These are phyloP conservation scores for Blastocystis hominis DNA, from an alignment of 352 stramenopile genomes.

Conservation along the genomic window DNA sequence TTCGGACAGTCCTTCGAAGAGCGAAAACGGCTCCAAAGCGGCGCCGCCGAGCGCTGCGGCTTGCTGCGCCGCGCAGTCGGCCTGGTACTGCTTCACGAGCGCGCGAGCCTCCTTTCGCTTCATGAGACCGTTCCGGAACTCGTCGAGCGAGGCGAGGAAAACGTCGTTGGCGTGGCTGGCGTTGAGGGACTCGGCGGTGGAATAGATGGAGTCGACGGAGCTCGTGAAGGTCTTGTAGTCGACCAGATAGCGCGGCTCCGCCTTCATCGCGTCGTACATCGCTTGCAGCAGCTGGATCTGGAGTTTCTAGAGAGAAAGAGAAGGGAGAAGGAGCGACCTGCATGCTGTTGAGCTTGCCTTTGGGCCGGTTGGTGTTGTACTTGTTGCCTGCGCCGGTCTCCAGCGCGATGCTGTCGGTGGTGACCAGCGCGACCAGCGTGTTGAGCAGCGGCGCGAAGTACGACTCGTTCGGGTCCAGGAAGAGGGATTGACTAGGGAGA, in stretches of 20 bases:
- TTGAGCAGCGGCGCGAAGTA: background rate
- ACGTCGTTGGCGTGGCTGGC: background rate
- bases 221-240: conserved; percentile 30
- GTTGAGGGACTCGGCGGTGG: background rate
- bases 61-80: background rate
- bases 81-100: background rate
- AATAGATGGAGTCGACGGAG: background rate
- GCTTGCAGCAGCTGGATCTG: background rate
- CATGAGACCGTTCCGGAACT: background rate
- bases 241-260: background rate
- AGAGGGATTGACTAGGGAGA: background rate
- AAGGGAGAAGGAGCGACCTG: background rate
- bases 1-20: too few relatives aligned
- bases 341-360: conserved; percentile 1
- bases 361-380: conserved; percentile 15
- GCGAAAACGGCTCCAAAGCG: background rate
- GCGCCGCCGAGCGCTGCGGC: background rate
- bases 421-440: background rate
- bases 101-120: background rate
- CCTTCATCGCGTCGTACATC: background rate
- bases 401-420: background rate
- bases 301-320: background rate
- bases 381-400: background rate
- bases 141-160: background rate
- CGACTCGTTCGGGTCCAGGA: background rate